These are phyloP conservation scores for Flaveria linearis DNA, from an alignment of 129 eudicot species.

Conservation along the genomic window DNA sequence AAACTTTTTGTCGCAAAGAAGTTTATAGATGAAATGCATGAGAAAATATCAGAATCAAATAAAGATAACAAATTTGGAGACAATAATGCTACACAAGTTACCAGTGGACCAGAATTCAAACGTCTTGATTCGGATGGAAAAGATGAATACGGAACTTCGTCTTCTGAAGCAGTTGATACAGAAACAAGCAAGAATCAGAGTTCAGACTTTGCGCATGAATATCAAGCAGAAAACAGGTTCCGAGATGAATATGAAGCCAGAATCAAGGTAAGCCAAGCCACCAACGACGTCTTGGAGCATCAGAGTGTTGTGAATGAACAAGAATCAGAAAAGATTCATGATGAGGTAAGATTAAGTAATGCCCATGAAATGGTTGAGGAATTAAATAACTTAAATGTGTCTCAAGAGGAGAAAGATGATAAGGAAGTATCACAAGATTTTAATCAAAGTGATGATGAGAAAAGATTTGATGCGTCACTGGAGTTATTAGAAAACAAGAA, in stretches of 20 bases:
- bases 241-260: slow-evolving; percentile 26
- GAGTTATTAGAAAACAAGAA: slow-evolving; percentile 12
- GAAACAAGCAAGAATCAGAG: slow-evolving; percentile 37
- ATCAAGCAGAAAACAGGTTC: slow-evolving; percentile 8
- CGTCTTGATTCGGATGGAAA: slow-evolving; percentile 34
- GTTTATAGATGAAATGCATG: slow-evolving; percentile 37
- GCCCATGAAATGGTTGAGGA: slow-evolving; percentile 21
- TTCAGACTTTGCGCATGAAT: slow-evolving; percentile 27
- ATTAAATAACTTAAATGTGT: slow-evolving; percentile 10
- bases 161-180: slow-evolving; percentile 29
- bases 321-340: slow-evolving; percentile 25
- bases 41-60: slow-evolving; percentile 35
- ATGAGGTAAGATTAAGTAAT: slow-evolving; percentile 25
- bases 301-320: slow-evolving; percentile 21
- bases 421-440: slow-evolving; percentile 16
- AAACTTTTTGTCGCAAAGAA: slow-evolving; percentile 31
- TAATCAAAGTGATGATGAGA: slow-evolving; percentile 17
- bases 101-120: slow-evolving; percentile 11
- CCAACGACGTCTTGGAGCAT: slow-evolving; percentile 31
- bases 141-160: slow-evolving; percentile 36
- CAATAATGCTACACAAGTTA: slow-evolving; percentile 9
- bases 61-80: slow-evolving; percentile 36
- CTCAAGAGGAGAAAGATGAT: slow-evolving; percentile 35
- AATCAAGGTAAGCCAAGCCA: slow-evolving; percentile 26
- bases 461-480: not conserved